phyloP scores from a whole-genome alignment of 805 yeast species.

The Limtongozyma cylindracea region DNA sequence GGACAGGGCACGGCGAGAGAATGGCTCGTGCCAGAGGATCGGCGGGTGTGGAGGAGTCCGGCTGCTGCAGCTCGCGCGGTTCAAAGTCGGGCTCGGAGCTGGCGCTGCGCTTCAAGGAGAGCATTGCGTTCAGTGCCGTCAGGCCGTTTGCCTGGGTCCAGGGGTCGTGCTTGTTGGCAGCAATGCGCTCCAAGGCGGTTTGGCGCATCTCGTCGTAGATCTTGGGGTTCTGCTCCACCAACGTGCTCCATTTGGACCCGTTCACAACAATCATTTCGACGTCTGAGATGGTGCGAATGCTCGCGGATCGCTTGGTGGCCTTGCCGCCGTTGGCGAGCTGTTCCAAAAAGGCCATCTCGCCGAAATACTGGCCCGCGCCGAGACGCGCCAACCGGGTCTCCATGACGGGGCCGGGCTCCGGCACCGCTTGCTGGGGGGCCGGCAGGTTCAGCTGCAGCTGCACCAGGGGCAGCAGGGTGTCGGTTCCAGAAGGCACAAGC shows the following conservation, averaged over 20 bases:
- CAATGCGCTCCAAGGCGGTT: slow-evolving; percentile 28
- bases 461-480: no score
- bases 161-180: slow-evolving; percentile 1
- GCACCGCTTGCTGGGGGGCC: no score
- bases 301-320: slow-evolving; percentile 22
- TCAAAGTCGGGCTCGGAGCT: no score
- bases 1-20: no score
- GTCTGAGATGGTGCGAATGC: slow-evolving; percentile 31
- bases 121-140: no score
- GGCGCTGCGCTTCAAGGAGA: no score
- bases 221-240: slow-evolving; percentile 31
- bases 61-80: no score
- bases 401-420: slow-evolving; percentile 3
- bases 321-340: slow-evolving; percentile 10
- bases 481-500: no score
- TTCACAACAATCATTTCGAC: slow-evolving; percentile 36
- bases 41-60: no score
- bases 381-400: slow-evolving; percentile 29
- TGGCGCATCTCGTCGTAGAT: slow-evolving; percentile 30
- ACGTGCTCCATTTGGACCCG: slow-evolving; percentile 22
- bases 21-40: no score
- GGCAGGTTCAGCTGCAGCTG: no score
- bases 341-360: slow-evolving; percentile 49
- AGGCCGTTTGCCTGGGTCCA: no score
- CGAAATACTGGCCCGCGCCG: slow-evolving; percentile 41